Conservation (phyloP, 2,329 filamentous ascomycete genomes). For the Fusarium haematococcum region DNA sequence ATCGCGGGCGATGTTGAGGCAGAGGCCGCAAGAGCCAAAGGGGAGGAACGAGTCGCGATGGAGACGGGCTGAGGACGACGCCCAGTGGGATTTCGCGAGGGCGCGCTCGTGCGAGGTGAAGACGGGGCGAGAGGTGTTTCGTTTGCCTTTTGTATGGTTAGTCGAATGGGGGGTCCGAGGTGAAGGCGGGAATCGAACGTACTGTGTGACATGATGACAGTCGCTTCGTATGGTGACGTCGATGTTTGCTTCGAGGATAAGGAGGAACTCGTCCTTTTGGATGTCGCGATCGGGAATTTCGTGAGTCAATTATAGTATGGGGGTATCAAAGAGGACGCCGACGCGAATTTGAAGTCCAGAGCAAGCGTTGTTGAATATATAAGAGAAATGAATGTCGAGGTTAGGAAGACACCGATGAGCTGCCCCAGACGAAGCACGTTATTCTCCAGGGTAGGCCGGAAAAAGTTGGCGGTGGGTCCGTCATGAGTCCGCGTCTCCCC, state of each 20-base stretch:
- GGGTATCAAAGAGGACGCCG: not conserved
- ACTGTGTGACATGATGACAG: constrained; percentile 58
- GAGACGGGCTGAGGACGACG: constrained; percentile 83
- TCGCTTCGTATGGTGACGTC: constrained; percentile 14
- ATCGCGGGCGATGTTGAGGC: constrained; percentile 82
- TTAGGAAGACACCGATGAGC: not conserved
- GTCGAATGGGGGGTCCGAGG: not conserved
- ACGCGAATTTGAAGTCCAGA: not conserved
- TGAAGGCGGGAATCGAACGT: constrained; percentile 37
- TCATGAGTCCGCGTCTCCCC: constrained; percentile 25
- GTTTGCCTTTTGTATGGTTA: constrained; percentile 71
- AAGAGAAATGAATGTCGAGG: not conserved
- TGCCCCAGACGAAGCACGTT: not conserved
- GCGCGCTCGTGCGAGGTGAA: constrained; percentile 93
- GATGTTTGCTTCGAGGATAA: not conserved
- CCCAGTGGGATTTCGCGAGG: constrained; percentile 85
- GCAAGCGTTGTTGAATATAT: not conserved
- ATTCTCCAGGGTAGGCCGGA: constrained; percentile 21
- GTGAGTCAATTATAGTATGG: not conserved
- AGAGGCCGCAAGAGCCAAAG: constrained; percentile 90
- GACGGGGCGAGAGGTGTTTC: constrained; percentile 91
- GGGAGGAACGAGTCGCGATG: constrained; percentile 91
- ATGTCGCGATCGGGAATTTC: not conserved
- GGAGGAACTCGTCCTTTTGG: not conserved
- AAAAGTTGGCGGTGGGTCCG: constrained; percentile 34